Conservation (phyloP, 129 eudicot genomes). For the Flaveria trinervia region DNA sequence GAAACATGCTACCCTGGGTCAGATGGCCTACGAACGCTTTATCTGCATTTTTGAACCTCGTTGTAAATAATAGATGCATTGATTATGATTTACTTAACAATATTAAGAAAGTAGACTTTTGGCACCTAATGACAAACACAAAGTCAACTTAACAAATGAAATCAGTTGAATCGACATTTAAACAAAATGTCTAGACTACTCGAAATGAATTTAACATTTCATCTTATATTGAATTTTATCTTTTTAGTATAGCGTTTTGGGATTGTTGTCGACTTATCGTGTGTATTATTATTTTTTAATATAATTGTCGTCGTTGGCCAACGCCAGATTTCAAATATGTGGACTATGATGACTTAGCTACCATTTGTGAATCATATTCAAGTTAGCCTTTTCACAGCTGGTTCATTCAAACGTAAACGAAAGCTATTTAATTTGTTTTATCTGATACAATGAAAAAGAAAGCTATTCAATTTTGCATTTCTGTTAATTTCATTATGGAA, state of each 20-base stretch:
- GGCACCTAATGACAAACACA: constrained; percentile 54
- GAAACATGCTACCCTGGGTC: not conserved
- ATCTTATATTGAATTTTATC: not conserved
- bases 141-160: constrained; percentile 86
- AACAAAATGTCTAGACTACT: constrained; percentile 79
- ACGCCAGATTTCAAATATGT: constrained; percentile 82
- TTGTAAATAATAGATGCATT: constrained; percentile 38
- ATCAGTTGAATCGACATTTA: constrained; percentile 81
- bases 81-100: too few species aligned
- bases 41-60: too few species aligned
- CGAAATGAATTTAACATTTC: constrained; percentile 36
- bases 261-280: constrained; percentile 4
- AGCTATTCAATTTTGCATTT: not conserved
- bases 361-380: constrained; percentile 76
- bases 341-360: constrained; percentile 88
- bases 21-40: not conserved
- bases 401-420: not conserved
- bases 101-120: too few species aligned
- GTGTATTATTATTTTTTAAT: constrained; percentile 5
- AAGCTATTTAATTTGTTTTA: not conserved
- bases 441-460: not conserved
- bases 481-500: too few species aligned
- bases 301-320: constrained; percentile 10
- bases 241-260: constrained; percentile 16
- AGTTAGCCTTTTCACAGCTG: constrained; percentile 43